phyloP scores from a whole-genome alignment of 805 yeast species.

The Debaryomyces tyrocola region DNA sequence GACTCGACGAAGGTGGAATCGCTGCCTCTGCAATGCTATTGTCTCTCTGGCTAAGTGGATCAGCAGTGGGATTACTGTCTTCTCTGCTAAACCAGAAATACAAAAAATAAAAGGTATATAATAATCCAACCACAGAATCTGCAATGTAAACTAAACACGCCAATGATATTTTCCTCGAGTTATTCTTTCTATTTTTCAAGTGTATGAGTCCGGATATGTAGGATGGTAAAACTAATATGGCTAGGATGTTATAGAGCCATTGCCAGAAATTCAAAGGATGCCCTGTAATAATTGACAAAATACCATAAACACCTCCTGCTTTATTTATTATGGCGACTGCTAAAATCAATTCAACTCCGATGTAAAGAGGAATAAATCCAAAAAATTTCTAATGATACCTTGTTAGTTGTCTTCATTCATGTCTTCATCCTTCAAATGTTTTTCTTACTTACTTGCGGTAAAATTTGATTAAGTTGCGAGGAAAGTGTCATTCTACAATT shows the following conservation, averaged over 20 bases:
- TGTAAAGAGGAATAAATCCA: conserved; percentile 72
- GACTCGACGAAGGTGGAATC: conserved; percentile 23
- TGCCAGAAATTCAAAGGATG: conserved; percentile 82
- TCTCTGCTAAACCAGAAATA: conserved; percentile 68
- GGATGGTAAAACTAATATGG: conserved; percentile 62
- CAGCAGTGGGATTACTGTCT: conserved; percentile 27
- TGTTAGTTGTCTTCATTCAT: conserved; percentile 7
- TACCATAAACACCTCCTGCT: conserved; percentile 85
- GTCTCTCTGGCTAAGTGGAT: neutral
- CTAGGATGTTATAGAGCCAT: conserved; percentile 73
- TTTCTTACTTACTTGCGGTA: conserved; percentile 20
- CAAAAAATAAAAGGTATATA: conserved; percentile 74
- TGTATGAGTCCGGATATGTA: conserved; percentile 58
- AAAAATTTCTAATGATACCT: conserved; percentile 50
- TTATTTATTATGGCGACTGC: conserved; percentile 80
- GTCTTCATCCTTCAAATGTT: neutral
- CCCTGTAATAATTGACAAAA: conserved; percentile 83
- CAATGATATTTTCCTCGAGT: conserved; percentile 60
- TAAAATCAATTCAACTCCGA: conserved; percentile 82
- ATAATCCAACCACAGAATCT: conserved; percentile 66
- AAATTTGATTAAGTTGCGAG: conserved; percentile 6
- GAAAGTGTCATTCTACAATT: conserved; percentile 1
- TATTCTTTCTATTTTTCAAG: conserved; percentile 44
- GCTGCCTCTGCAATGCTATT: conserved; percentile 1
- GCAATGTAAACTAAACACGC: conserved; percentile 60